These are phyloP conservation scores for Cutaneotrichosporon sp. DNA, from an alignment of 1,284 basidiomycete species.

Conservation along the genomic window DNA sequence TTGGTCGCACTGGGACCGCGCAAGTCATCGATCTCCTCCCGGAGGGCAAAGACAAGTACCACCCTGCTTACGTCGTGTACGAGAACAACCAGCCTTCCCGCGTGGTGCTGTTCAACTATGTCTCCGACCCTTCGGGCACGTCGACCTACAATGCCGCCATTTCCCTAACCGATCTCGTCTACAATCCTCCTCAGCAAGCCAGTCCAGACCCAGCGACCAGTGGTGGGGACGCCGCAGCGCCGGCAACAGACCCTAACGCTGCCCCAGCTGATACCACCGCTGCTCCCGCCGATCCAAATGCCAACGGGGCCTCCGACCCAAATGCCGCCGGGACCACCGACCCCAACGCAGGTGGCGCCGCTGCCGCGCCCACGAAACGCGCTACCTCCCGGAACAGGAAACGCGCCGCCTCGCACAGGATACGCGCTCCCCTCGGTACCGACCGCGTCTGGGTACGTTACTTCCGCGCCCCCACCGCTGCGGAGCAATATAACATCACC, in stretches of 20 bases:
- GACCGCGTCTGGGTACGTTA: conserved; percentile 38
- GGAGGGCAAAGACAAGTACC: conserved; percentile 52
- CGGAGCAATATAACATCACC: conserved; percentile 64
- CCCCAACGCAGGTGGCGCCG: not conserved
- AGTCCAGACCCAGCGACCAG: not conserved
- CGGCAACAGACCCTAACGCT: conserved; percentile 17
- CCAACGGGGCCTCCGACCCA: conserved; percentile 8
- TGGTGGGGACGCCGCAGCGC: no score
- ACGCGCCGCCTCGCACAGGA: not conserved
- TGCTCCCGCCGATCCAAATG: not conserved
- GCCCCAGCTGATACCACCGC: not conserved
- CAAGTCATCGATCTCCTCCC: conserved; percentile 56
- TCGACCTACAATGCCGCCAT: conserved; percentile 42
- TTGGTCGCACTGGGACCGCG: conserved; percentile 58
- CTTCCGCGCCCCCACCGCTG: conserved; percentile 51
- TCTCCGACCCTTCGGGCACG: conserved; percentile 48
- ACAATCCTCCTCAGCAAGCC: not conserved
- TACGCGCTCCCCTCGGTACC: not conserved
- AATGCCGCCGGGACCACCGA: conserved; percentile 11
- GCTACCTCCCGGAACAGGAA: no score
- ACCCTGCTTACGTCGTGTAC: conserved; percentile 69
- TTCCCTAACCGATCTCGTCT: conserved; percentile 2
- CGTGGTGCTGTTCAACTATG: conserved; percentile 64
- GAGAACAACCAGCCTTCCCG: conserved; percentile 52
- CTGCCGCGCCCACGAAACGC: no score